Evolutionary conservation across 192 early-diverging fungal genomes (phyloP), one percentile per base, ranked within the genome.

Genomic region (Irineochytrium annulatum): DNA sequence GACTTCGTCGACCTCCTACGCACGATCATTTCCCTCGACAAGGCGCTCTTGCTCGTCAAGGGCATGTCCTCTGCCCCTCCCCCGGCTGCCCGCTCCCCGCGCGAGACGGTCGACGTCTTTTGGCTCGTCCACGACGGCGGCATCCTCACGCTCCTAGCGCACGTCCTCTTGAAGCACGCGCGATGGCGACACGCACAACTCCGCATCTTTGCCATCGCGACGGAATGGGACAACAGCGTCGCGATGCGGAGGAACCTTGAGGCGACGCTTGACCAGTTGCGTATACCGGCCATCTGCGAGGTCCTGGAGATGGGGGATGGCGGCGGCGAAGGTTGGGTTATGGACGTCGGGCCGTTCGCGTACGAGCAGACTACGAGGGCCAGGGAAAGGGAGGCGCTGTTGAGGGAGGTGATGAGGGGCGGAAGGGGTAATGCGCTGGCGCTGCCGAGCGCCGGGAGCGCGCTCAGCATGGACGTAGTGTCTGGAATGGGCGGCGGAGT

Each of bases 11-110:
- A 62, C 31, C 19, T 67, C 14, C 4, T 67, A 13, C 44, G 37
- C 35, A 0, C 1, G 0, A 43, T 67, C 30, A 51, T 62, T 22
- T 6, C 39, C 13, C 29, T 67, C 3, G 65, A 67, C 27, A 62
- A 62, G 28, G 65, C 65, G 17, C 16, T 67, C 3, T 45, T 67
- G 6, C 34, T 67, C 16, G 65, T 67, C 3, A 67, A 67, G 34
- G 65, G 65, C 20, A 49, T 49, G 46, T 17, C 22, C 46, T 49
- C 31, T 55, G 20, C 41, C 8, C 17, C 11, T 20, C 8, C 16
- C 51, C 26, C 8, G 19, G 51, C 24, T 16, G 31, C 8, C 8
- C 8, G 19, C 51, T 8, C 24, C 51, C 8, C 51, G 8, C 51
- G 26, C 24, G 37, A 41, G n/a, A 41, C 54, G 6, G 22, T 55